Evolutionary conservation across 2,329 filamentous ascomycete species (phyloP), one percentile per base, ranked within the genome.

Genomic region (Bipolaris bicolor): DNA sequence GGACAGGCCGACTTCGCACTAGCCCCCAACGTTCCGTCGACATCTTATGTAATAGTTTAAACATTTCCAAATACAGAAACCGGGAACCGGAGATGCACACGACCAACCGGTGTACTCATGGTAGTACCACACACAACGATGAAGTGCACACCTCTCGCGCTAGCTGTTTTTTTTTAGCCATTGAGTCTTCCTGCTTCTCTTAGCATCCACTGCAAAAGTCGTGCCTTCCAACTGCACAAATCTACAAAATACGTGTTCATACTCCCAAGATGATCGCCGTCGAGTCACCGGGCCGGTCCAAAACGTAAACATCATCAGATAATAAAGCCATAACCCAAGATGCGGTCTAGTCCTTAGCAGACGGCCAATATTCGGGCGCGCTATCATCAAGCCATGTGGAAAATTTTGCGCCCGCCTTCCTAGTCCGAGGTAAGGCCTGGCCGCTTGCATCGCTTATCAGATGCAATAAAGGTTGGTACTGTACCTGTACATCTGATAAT

Each of bases 391-490:
- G 43, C 24, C 9, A 18, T 5, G 16, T 10, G 26, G 26, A 45
- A 40, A 45, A 45, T 18, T 45, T 45, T 45, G 43, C 43, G 20
- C 26, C 20, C 31, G 26, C 16, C 15, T 16, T 10, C n/a, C 26
- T 31, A 10, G 24, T 26, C 26, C n/a, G 43, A 45, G 26, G 43
- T 31, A 31, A 45, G 26, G 26, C 43, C 26, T 18, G 24, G 43
- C 26, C 24, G 26, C 45, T n/a, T 36, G 15, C 11, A 15, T 16
- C 10, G 33, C 29, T 37, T 34, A 48, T 37, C 45, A 22, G 45
- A 37, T 48, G 29, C 31, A 48, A 37, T 48, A 48, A 48, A 48
- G 7, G 45, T 18, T 45, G 24, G 24, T 31, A 45, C 10, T 26
- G 7, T 31, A 33, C 15, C 24, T 45, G 26, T 16, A 15, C 24